phyloP scores from a whole-genome alignment of 2,329 filamentous ascomycete species.

The Phyllosticta citriasiana region DNA sequence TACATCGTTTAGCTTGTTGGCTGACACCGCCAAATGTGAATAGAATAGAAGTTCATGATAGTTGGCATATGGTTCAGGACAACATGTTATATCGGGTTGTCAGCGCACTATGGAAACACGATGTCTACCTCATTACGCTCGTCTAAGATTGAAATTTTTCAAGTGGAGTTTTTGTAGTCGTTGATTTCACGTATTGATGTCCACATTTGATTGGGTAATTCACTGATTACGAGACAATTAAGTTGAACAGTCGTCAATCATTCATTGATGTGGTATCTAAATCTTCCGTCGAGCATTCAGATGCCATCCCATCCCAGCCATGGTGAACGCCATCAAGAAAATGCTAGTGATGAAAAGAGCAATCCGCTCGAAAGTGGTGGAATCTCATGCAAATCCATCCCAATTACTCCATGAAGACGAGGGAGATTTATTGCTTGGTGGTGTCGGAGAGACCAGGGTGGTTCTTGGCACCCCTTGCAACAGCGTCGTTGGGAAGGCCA shows the following conservation, averaged over 20 bases:
- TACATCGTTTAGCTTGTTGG: too few species aligned
- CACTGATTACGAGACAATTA: neutral
- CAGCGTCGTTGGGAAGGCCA: slow-evolving; percentile 51
- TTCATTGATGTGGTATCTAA: neutral
- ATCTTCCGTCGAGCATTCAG: neutral
- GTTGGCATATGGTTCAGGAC: too few species aligned
- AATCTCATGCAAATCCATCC: neutral
- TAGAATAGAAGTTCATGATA: too few species aligned
- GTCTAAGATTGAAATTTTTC: too few species aligned
- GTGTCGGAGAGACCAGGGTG: slow-evolving; percentile 33
- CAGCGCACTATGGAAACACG: too few species aligned
- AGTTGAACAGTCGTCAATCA: neutral
- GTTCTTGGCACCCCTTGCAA: slow-evolving; percentile 36
- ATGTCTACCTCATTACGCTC: too few species aligned
- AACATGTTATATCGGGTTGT: too few species aligned
- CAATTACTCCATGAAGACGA: neutral
- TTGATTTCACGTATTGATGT: too few species aligned
- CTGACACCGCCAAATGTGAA: too few species aligned
- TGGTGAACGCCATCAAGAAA: neutral
- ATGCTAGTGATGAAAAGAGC: neutral
- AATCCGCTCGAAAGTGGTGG: neutral
- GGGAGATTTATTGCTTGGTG: slow-evolving; percentile 14
- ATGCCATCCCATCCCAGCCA: neutral
- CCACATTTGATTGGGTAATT: too few species aligned
- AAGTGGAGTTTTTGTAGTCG: too few species aligned